These are phyloP conservation scores for Colletotrichum sidae DNA, from an alignment of 2,329 filamentous ascomycete species.

Conservation along the genomic window DNA sequence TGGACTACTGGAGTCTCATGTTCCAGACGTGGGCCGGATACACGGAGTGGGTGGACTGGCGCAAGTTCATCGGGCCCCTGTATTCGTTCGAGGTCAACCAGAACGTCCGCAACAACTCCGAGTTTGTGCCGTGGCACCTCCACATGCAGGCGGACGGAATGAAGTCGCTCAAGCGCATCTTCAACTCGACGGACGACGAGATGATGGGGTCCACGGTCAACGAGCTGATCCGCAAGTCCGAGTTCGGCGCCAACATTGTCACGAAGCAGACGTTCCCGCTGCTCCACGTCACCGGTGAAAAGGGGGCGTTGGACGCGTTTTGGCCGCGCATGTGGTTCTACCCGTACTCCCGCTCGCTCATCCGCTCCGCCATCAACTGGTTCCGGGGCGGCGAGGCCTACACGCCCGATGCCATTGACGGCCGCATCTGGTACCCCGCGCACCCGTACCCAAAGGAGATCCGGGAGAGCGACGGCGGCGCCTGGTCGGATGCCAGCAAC, in stretches of 20 bases:
- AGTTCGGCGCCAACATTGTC: slow-evolving; percentile 51
- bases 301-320: slow-evolving; percentile 46
- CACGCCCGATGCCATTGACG: slow-evolving; percentile 44
- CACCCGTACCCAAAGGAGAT: slow-evolving; percentile 31
- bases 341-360: slow-evolving; percentile 46
- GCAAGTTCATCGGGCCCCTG: slow-evolving; percentile 45
- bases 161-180: slow-evolving; percentile 45
- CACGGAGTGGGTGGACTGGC: slow-evolving; percentile 48
- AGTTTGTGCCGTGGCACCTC: slow-evolving; percentile 46
- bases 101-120: slow-evolving; percentile 38
- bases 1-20: slow-evolving; percentile 55
- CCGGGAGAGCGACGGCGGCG: slow-evolving; percentile 32
- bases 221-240: slow-evolving; percentile 47
- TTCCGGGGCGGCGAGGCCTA: slow-evolving; percentile 42
- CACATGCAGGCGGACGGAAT: slow-evolving; percentile 48
- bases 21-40: slow-evolving; percentile 54
- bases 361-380: slow-evolving; percentile 43
- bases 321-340: slow-evolving; percentile 54
- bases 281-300: slow-evolving; percentile 54
- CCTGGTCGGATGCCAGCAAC: slow-evolving; percentile 38
- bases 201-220: slow-evolving; percentile 42
- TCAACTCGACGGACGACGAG: slow-evolving; percentile 44
- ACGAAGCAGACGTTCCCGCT: slow-evolving; percentile 51
- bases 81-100: slow-evolving; percentile 41
- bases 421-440: slow-evolving; percentile 45